phyloP scores from a whole-genome alignment of 352 stramenopile genomes.

The Phytopythium aichiense region DNA sequence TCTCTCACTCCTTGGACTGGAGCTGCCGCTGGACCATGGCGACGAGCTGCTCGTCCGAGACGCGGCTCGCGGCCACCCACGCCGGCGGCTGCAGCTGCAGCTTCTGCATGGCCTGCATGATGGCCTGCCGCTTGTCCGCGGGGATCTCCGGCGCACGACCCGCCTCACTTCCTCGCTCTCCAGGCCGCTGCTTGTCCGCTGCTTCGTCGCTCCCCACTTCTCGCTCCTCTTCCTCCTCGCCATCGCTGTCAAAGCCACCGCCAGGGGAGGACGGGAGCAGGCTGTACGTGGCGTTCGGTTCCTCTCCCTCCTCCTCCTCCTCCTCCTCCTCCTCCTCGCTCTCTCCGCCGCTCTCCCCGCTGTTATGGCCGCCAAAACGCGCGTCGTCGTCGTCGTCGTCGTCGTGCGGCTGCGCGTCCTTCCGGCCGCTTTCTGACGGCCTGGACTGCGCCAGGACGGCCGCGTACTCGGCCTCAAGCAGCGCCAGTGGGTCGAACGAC shows the following conservation, averaged over 20 bases:
- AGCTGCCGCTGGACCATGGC: conserved; percentile 43
- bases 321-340: conserved; percentile 16
- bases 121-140: conserved; percentile 24
- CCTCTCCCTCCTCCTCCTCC: conserved; percentile 13
- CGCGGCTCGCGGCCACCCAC: conserved; percentile 27
- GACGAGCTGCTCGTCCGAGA: conserved; percentile 57
- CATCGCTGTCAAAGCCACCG: conserved; percentile 14
- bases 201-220: conserved; percentile 6
- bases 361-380: conserved; percentile 13
- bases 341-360: conserved; percentile 11
- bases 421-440: not conserved
- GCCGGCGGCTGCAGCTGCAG: conserved; percentile 41
- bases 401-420: not conserved
- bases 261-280: conserved; percentile 28
- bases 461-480: conserved; percentile 62
- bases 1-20: conserved; percentile 1
- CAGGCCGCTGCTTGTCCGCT: not conserved
- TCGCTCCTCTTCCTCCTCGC: conserved; percentile 12
- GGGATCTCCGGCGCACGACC: conserved; percentile 14
- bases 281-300: conserved; percentile 23
- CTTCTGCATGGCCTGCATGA: conserved; percentile 57
- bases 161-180: conserved; percentile 4
- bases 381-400: conserved; percentile 6
- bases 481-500: conserved; percentile 41
- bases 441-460: conserved; percentile 43